These are phyloP conservation scores for Kalmanozyma brasiliensis DNA, from an alignment of 1,284 basidiomycete genomes.

Conservation along the genomic window DNA sequence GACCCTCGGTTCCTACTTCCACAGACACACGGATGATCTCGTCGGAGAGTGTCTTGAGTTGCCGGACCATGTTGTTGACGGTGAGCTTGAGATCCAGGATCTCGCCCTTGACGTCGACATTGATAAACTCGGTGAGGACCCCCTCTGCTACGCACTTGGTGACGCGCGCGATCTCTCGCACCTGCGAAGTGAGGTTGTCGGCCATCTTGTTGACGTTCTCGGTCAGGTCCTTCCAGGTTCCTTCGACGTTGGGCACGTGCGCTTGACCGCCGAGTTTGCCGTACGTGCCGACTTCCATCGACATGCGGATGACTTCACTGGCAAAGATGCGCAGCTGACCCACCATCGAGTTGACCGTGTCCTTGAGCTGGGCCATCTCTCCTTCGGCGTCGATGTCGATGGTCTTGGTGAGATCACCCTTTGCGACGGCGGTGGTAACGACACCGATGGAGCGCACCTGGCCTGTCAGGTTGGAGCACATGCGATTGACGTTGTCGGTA, in stretches of 20 bases:
- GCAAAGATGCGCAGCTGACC: constrained; percentile 83
- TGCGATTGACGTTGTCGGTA: constrained; percentile 81
- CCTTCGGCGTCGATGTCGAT: constrained; percentile 82
- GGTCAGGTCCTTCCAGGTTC: constrained; percentile 70
- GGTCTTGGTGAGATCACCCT: constrained; percentile 71
- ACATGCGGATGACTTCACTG: constrained; percentile 74
- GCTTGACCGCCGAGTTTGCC: constrained; percentile 67
- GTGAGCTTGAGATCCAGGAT: constrained; percentile 85
- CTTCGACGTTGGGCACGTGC: constrained; percentile 69
- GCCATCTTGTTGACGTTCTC: constrained; percentile 71
- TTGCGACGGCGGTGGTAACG: constrained; percentile 90
- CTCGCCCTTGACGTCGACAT: constrained; percentile 95
- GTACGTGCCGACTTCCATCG: constrained; percentile 67
- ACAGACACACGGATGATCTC: constrained; percentile 75
- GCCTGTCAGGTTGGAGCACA: constrained; percentile 91
- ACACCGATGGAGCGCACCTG: constrained; percentile 91
- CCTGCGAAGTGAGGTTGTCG: constrained; percentile 64
- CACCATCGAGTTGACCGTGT: constrained; percentile 92
- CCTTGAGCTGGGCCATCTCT: constrained; percentile 85
- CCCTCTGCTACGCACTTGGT: constrained; percentile 81
- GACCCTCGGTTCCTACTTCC: constrained; percentile 91
- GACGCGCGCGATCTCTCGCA: constrained; percentile 68
- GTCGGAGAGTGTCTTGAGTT: constrained; percentile 65
- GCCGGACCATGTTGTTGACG: constrained; percentile 68
- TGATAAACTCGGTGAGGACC: constrained; percentile 86